Conservation (phyloP, 345 rosid genomes). For the Citrus inodora region DNA sequence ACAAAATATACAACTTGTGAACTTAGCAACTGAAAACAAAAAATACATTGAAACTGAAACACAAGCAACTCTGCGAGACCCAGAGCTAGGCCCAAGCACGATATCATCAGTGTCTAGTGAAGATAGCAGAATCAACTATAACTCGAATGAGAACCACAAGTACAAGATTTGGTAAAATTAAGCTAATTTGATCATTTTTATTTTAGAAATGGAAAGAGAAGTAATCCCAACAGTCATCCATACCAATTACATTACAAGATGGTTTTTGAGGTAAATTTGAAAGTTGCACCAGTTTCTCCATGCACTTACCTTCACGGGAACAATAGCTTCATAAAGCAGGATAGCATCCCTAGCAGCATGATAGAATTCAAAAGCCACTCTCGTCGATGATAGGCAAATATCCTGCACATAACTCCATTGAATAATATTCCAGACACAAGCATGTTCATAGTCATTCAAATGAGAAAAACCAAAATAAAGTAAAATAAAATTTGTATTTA, state of each 20-base stretch:
- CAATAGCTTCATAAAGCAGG: constrained; percentile 85
- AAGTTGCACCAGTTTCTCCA: neutral
- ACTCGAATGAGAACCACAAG: neutral
- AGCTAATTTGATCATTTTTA: neutral
- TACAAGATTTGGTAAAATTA: neutral
- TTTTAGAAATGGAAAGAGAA: neutral
- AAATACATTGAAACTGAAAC: neutral
- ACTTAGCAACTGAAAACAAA: neutral
- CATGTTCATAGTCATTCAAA: neutral
- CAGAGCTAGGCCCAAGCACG: neutral
- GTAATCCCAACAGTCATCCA: neutral
- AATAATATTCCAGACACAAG: neutral
- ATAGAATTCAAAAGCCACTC: constrained; percentile 83
- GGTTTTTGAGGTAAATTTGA: neutral
- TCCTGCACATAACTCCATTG: constrained; percentile 49
- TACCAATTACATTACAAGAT: neutral
- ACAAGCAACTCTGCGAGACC: neutral
- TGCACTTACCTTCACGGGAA: constrained; percentile 90
- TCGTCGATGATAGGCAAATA: constrained; percentile 77
- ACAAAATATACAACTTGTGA: neutral
- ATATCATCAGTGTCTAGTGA: neutral
- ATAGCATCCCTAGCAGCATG: constrained; percentile 82
- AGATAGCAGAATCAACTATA: neutral
- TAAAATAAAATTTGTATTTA: neutral
- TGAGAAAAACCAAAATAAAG: neutral